Evolutionary conservation across 1,139 yeast species (phyloP), one percentile per base, ranked within the genome.

Genomic region (Diutina pseudorugosa): DNA sequence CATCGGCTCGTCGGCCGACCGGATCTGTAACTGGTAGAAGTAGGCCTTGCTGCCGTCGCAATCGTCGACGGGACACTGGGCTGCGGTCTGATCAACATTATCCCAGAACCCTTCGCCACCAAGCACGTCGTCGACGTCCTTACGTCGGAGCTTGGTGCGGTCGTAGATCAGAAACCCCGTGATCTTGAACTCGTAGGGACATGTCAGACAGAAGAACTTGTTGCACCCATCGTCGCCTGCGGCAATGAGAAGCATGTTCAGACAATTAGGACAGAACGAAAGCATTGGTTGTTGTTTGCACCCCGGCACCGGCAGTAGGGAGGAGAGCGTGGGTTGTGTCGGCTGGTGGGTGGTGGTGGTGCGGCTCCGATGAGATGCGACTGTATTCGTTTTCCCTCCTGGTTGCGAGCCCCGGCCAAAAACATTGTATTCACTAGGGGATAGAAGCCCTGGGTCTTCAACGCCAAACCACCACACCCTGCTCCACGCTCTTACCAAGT

Each of bases 51-150:
- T 87, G 57, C 86, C 85, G 50, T 90, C 95, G 72, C 98, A 93
- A 1, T 76, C 68, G 57, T 87, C 95, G 48, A 80, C 75, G 3
- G 97, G 96, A 72, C 98, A 93, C 65, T 93, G 96, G 0, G 93
- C 85, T 1, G 80, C 73, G 0, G 93, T 85, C 62, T 85, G 93
- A 64, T 94, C 98, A 33, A 94, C 98, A 64, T 93, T 91, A 65
- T 93, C 98, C 98, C 98, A 93, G 2, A 98, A 95, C 27, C 96
- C 98, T 59, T 84, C 94, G 45, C 96, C 96, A 55, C 99, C 98
- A 27, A 93, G 76, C 11, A 93, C 96, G 70, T 93, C 98, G 67
- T 93, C 99, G 3, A 93, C 94, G 60, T 89, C 87, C 63, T 93
- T 93, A 64, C 96, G 76, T 42, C 87, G 85, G 63, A 93, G 76